Base-by-base conservation (phyloP, 1,284 basidiomycete genomes). In the Pseudozyma tsukubaensis region DNA sequence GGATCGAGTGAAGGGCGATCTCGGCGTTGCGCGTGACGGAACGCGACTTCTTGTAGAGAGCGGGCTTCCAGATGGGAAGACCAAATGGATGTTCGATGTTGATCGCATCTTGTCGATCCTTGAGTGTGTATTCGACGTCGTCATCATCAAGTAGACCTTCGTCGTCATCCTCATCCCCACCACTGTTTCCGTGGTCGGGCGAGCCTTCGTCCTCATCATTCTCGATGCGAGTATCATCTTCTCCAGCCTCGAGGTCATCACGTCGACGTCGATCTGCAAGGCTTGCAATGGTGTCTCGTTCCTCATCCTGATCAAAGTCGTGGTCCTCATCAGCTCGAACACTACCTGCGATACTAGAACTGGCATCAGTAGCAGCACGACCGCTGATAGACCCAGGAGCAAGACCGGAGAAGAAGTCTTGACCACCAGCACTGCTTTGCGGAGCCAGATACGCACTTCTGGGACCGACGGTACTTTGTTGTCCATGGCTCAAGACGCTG, bases 11-110 rank as follows among this genome's bases (percentile, higher is more conserved):
- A 2, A 99, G 89, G 0, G 93, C 97, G 59, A 92, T 90, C 85
- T 99, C 97, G 43, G 97, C 97, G 85, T 94, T 91, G 59, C 95
- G 92, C 45, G 96, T 97, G 75, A 99, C 93, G 1, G 95, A 94
- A 50, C 97, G 91, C 32, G 92, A 93, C 85, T 99, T 99, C 86
- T 97, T 96, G 90, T 99, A 99, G 56, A 99, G 86, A 0, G 97
- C 97, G 13, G 97, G 97, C 86, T 99, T 99, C 97, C 97, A 99
- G 83, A 99, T 98, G 48, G 94, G 97, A 74, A 99, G 88, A 88
- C 97, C 97, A 85, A 99, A 99, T 8, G 97, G 97, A 85, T 99
- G 97, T 84, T 97, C 94, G 83, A 97, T 94, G 86, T 99, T 99
- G 85, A 99, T 97, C 77, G 88, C 88, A 48, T 97, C 97, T 85